A percentile compares a stretch with the other conserved stretches of the same genome.
These are phyloP conservation scores for Westerdykella sp. DNA, from an alignment of 2,329 filamentous ascomycete species.

Conservation along the genomic window DNA sequence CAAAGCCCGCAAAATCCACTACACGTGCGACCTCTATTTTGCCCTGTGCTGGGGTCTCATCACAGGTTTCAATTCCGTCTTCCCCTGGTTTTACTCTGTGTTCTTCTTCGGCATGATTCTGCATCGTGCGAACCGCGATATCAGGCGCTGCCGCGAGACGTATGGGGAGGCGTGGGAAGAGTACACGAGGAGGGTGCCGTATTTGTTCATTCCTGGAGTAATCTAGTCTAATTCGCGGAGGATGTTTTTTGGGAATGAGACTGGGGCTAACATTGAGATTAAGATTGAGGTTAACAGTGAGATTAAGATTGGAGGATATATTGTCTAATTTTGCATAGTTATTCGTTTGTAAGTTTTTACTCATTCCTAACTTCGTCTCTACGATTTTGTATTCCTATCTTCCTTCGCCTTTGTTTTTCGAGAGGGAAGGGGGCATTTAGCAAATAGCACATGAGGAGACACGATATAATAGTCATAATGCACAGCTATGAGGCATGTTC, in stretches of 20 bases:
- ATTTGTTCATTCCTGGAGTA: slow-evolving; percentile 67
- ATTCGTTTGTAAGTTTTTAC: too few species aligned
- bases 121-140: slow-evolving; percentile 70
- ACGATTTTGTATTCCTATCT: too few species aligned
- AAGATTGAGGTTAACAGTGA: background rate
- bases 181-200: slow-evolving; percentile 74
- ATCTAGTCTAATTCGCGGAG: background rate
- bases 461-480: too few species aligned
- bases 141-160: slow-evolving; percentile 66
- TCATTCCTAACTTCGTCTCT: too few species aligned
- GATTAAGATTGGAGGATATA: too few species aligned
- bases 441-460: too few species aligned
- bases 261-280: too few species aligned
- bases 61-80: slow-evolving; percentile 72
- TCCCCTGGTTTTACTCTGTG: slow-evolving; percentile 82
- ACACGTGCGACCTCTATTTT: slow-evolving; percentile 74
- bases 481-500: too few species aligned
- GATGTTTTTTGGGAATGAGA: too few species aligned
- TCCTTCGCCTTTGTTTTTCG: too few species aligned
- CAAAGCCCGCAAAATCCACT: slow-evolving; percentile 72
- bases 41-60: slow-evolving; percentile 73
- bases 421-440: too few species aligned
- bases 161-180: slow-evolving; percentile 78
- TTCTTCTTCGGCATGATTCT: slow-evolving; percentile 78
- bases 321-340: too few species aligned